Percentiles rank a stretch among this genome's conserved stretches.
Conservation (phyloP, 1,139 yeast species). For the Blastobotrys petasosporus region DNA sequence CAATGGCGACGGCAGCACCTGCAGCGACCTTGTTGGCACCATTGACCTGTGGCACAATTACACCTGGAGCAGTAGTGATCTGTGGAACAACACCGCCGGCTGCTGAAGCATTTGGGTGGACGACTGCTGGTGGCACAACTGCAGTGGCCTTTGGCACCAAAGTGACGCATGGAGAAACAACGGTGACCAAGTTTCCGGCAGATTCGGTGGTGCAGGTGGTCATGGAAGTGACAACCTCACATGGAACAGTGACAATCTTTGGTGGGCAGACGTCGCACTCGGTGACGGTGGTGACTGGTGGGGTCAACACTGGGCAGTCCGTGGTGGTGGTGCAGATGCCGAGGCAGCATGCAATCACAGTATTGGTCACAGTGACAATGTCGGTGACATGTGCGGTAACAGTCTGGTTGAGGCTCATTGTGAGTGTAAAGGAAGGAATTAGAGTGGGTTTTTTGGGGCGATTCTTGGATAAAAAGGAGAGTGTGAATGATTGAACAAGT, state of each 20-base stretch:
- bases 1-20: too few relatives aligned
- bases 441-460: too few relatives aligned
- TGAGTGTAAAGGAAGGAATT: too few relatives aligned
- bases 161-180: slow-evolving; percentile 2
- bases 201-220: slow-evolving; percentile 1
- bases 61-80: too few relatives aligned
- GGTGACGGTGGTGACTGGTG: not conserved
- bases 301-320: slow-evolving; percentile 18
- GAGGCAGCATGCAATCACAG: slow-evolving; percentile 25
- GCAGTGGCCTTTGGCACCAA: not conserved
- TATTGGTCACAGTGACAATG: slow-evolving; percentile 23
- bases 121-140: too few relatives aligned
- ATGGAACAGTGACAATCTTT: not conserved
- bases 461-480: too few relatives aligned
- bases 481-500: too few relatives aligned
- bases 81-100: too few relatives aligned
- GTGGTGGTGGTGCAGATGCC: slow-evolving; percentile 24
- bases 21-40: too few relatives aligned
- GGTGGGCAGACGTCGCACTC: not conserved
- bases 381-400: not conserved
- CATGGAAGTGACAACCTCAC: not conserved
- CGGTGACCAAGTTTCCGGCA: slow-evolving; percentile 1
- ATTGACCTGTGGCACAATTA: too few relatives aligned
- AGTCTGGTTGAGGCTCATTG: not conserved
- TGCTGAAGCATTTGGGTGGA: too few relatives aligned